These are phyloP conservation scores for Ceratopteris richardii DNA, from an alignment of 75 land plant species.

Conservation along the genomic window DNA sequence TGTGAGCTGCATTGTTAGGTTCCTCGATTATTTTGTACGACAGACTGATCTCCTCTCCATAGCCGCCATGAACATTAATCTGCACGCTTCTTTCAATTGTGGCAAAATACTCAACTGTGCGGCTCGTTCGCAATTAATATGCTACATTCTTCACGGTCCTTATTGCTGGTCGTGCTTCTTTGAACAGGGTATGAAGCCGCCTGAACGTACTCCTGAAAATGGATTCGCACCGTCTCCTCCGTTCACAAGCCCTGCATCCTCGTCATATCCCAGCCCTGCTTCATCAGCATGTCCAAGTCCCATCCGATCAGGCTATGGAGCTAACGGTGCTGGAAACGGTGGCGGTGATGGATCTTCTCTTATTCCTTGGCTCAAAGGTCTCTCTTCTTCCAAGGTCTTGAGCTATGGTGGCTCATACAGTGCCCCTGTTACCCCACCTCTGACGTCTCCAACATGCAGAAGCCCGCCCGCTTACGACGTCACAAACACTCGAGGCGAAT, in stretches of 20 bases:
- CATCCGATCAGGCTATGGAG: constrained; percentile 12
- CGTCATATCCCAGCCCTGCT: constrained; percentile 43
- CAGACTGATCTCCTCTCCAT: too few relatives aligned
- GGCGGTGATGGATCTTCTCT: constrained; percentile 36
- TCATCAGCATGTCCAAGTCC: constrained; percentile 31
- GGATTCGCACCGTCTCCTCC: constrained; percentile 48
- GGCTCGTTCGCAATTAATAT: not conserved
- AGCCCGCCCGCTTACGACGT: constrained; percentile 25
- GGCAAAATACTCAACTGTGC: not conserved
- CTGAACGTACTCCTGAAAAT: constrained; percentile 47
- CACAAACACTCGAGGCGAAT: too few relatives aligned
- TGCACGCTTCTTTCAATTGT: too few relatives aligned
- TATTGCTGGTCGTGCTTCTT: constrained; percentile 31
- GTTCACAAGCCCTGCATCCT: constrained; percentile 46
- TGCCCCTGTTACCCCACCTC: constrained; percentile 90
- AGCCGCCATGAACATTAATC: too few relatives aligned
- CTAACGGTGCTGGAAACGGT: not conserved
- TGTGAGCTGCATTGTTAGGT: too few relatives aligned
- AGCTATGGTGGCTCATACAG: constrained; percentile 46
- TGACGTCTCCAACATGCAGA: constrained; percentile 74
- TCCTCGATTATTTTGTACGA: too few relatives aligned
- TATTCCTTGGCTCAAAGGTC: constrained; percentile 81
- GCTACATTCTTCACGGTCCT: constrained; percentile 5
- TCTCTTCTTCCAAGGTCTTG: constrained; percentile 26
- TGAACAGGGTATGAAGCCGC: constrained; percentile 58